A percentile compares a stretch with the other conserved stretches of the same genome.
Conservation (phyloP, 768 basidiomycete genomes). For the Pleurotus ostreatus region DNA sequence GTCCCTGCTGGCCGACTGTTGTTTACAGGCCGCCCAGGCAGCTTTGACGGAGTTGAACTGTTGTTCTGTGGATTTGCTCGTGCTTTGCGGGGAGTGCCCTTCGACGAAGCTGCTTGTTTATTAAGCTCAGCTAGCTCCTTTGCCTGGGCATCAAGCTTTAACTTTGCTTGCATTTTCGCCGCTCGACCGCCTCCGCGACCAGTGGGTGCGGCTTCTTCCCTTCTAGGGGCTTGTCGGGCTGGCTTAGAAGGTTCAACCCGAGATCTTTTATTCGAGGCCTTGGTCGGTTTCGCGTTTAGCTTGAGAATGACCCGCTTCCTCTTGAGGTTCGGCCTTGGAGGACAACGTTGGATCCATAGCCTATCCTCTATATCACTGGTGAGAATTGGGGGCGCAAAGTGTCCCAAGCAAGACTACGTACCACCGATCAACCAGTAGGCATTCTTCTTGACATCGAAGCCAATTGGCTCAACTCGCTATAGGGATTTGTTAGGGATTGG, state of each 20-base stretch:
- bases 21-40: background rate
- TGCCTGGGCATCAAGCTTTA: slow-evolving; percentile 64
- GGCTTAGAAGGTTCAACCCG: slow-evolving; percentile 13
- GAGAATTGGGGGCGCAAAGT: slow-evolving; percentile 4
- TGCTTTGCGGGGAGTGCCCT: background rate
- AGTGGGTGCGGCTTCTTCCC: slow-evolving; percentile 4
- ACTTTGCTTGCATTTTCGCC: slow-evolving; percentile 70
- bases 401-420: slow-evolving; percentile 25
- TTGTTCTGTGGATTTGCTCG: background rate
- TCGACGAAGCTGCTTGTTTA: slow-evolving; percentile 35
- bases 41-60: background rate
- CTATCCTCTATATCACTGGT: slow-evolving; percentile 55
- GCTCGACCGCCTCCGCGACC: slow-evolving; percentile 42
- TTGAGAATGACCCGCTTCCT: slow-evolving; percentile 30
- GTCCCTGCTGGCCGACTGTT: slow-evolving; percentile 44
- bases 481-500: background rate
- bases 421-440: slow-evolving; percentile 86
- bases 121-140: slow-evolving; percentile 64
- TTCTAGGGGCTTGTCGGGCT: slow-evolving; percentile 11
- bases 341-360: slow-evolving; percentile 80
- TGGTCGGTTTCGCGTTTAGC: slow-evolving; percentile 5
- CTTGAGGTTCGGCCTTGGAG: slow-evolving; percentile 40
- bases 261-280: slow-evolving; percentile 18
- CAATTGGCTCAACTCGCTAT: slow-evolving; percentile 82
- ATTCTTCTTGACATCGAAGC: slow-evolving; percentile 74